These are phyloP conservation scores for Paragyromitra xinjiangensis DNA, from an alignment of 495 filamentous ascomycete genomes.

Conservation along the genomic window DNA sequence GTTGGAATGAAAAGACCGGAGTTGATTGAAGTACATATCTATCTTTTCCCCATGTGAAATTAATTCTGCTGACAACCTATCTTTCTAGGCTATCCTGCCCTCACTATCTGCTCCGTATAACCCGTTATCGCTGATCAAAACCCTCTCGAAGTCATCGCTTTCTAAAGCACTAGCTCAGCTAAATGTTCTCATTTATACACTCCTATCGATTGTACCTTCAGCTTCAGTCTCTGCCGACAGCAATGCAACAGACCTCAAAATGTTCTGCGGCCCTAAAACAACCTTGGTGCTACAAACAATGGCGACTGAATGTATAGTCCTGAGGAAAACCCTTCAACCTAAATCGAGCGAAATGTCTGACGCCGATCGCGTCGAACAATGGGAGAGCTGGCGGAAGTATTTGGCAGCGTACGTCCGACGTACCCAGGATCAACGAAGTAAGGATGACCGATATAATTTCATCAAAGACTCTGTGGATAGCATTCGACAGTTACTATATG, in stretches of 20 bases:
- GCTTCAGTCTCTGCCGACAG: constrained; percentile 37
- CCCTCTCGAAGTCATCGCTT: constrained; percentile 46
- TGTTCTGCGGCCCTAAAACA: constrained; percentile 46
- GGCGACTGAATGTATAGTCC: constrained; percentile 39
- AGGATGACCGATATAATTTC: constrained; percentile 50
- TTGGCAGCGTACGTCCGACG: constrained; percentile 48
- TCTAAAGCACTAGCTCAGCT: constrained; percentile 50
- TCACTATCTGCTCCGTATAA: constrained; percentile 46
- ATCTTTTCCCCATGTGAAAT: background rate
- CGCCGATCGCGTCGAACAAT: constrained; percentile 31
- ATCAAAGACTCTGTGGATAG: constrained; percentile 45
- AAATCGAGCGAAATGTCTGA: background rate
- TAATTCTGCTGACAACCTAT: constrained; percentile 30
- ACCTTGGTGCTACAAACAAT: constrained; percentile 46
- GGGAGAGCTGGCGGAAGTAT: constrained; percentile 51
- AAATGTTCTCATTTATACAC: constrained; percentile 47
- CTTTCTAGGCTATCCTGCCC: constrained; percentile 47
- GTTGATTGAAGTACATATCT: constrained; percentile 50
- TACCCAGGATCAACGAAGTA: constrained; percentile 41
- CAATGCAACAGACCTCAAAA: constrained; percentile 39
- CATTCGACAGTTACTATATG: constrained; percentile 37
- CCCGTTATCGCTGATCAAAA: constrained; percentile 47
- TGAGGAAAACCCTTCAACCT: constrained; percentile 39
- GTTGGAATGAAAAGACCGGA: constrained; percentile 54
- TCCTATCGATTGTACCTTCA: constrained; percentile 47